These are phyloP conservation scores for Aphelidium insulamus DNA, from an alignment of 371 early-diverging fungal genomes.

Conservation along the genomic window DNA sequence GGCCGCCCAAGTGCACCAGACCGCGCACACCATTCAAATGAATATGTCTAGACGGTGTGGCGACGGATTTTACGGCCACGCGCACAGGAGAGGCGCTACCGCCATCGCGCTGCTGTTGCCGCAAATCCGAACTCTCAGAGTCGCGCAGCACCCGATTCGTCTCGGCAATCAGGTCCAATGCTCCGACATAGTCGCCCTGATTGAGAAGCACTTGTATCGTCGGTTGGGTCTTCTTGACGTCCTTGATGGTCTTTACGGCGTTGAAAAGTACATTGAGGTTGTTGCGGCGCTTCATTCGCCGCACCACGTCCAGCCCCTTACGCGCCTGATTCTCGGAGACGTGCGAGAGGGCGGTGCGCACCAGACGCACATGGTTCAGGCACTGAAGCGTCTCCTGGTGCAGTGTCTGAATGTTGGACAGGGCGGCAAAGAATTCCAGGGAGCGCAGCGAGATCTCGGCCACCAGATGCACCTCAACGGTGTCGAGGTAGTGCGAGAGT, in stretches of 20 bases:
- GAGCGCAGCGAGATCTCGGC: constrained; percentile 74
- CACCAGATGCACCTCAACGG: constrained; percentile 71
- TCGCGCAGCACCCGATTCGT: constrained; percentile 23
- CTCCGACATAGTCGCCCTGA: constrained; percentile 58
- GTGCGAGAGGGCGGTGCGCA: constrained; percentile 39
- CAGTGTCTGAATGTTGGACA: constrained; percentile 67
- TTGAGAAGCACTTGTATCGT: constrained; percentile 53
- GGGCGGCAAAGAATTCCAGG: constrained; percentile 73
- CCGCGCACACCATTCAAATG: constrained; percentile 33
- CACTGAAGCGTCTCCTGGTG: constrained; percentile 70
- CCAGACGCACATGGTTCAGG: constrained; percentile 48
- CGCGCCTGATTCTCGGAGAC: constrained; percentile 37
- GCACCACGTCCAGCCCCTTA: constrained; percentile 57
- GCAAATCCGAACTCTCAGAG: constrained; percentile 3
- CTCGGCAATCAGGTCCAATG: constrained; percentile 61
- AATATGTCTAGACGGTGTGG: constrained; percentile 10
- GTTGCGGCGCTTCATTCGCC: constrained; percentile 39
- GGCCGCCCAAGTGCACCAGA: constrained; percentile 29
- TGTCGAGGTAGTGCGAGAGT: constrained; percentile 68
- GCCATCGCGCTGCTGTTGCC: constrained; percentile 4
- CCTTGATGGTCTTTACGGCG: constrained; percentile 36
- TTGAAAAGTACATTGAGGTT: constrained; percentile 40
- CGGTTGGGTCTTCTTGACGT: constrained; percentile 48
- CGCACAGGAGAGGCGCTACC: background rate
- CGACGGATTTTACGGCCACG: constrained; percentile 1